These are phyloP conservation scores for Moesziomyces parantarcticus DNA, from an alignment of 1,284 basidiomycete genomes.

Conservation along the genomic window DNA sequence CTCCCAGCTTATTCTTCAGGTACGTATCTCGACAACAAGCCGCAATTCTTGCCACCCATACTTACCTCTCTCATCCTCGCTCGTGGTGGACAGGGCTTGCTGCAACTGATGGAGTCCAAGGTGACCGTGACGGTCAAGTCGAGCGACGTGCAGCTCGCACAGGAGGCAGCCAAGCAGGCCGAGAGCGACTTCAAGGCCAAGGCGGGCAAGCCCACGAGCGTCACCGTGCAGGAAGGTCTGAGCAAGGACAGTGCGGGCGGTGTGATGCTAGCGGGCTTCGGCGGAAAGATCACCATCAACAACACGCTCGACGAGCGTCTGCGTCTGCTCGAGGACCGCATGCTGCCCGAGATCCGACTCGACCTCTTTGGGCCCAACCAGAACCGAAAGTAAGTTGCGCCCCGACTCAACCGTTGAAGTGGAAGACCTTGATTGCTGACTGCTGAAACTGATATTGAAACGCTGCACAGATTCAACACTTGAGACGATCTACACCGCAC, in stretches of 20 bases:
- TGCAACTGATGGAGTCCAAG: constrained; percentile 63
- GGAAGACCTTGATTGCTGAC: no score
- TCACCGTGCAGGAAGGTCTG: constrained; percentile 77
- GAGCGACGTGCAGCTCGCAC: constrained; percentile 60
- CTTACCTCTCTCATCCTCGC: background rate
- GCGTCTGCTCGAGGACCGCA: constrained; percentile 61
- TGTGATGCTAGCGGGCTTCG: constrained; percentile 54
- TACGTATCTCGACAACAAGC: constrained; percentile 54
- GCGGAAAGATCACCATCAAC: constrained; percentile 64
- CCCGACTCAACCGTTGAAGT: no score
- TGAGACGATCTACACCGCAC: constrained; percentile 3
- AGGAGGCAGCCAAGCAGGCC: constrained; percentile 76
- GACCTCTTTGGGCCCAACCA: constrained; percentile 65
- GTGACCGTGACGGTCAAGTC: constrained; percentile 58
- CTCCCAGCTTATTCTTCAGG: constrained; percentile 78
- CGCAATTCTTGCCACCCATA: background rate
- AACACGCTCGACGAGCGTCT: constrained; percentile 67
- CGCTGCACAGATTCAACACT: constrained; percentile 35
- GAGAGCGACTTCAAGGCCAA: constrained; percentile 77
- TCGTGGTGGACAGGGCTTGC: constrained; percentile 44
- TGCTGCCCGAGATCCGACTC: constrained; percentile 66
- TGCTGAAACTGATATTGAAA: no score
- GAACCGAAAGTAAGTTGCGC: constrained; percentile 65
- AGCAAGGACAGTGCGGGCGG: constrained; percentile 73
- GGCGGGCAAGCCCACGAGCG: constrained; percentile 77